Conservation (phyloP, 805 yeast species). For the Geotrichum ghanense region DNA sequence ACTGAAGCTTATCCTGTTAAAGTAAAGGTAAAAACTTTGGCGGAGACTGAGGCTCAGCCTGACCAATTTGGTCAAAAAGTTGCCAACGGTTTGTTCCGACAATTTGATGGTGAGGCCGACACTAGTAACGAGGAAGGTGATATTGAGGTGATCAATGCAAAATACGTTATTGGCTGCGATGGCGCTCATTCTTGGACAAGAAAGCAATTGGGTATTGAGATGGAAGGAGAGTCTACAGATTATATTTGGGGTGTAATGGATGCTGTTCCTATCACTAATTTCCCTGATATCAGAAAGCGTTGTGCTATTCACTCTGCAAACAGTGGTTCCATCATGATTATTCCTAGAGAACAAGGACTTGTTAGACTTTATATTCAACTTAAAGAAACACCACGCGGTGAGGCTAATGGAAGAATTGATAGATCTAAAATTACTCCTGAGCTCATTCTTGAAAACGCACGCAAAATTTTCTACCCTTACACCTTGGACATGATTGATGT, state of each 20-base stretch:
- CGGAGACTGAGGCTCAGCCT: conserved; percentile 9
- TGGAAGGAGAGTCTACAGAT: conserved; percentile 29
- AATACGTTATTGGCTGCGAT: conserved; percentile 26
- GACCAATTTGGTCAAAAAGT: conserved; percentile 15
- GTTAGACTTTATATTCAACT: conserved; percentile 27
- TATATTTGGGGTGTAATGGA: conserved; percentile 29
- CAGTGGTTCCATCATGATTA: conserved; percentile 26
- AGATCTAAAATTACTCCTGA: conserved; percentile 27
- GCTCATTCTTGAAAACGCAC: conserved; percentile 19
- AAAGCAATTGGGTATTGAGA: conserved; percentile 23
- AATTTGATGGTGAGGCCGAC: conserved; percentile 22
- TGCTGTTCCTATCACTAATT: conserved; percentile 26
- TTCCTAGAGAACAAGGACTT: conserved; percentile 27
- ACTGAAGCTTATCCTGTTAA: conserved; percentile 16
- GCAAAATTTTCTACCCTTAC: conserved; percentile 18
- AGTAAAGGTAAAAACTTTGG: conserved; percentile 18
- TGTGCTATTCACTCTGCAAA: conserved; percentile 27
- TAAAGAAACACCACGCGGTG: conserved; percentile 15
- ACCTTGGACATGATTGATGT: conserved; percentile 19
- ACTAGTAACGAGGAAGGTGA: conserved; percentile 14
- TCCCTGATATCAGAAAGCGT: conserved; percentile 27
- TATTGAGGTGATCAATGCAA: conserved; percentile 20
- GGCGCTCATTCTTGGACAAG: conserved; percentile 29
- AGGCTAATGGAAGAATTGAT: conserved; percentile 18
- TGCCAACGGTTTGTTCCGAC: conserved; percentile 22